phyloP scores from a whole-genome alignment of 208 protist species.

The Trichomonas gallinae region DNA sequence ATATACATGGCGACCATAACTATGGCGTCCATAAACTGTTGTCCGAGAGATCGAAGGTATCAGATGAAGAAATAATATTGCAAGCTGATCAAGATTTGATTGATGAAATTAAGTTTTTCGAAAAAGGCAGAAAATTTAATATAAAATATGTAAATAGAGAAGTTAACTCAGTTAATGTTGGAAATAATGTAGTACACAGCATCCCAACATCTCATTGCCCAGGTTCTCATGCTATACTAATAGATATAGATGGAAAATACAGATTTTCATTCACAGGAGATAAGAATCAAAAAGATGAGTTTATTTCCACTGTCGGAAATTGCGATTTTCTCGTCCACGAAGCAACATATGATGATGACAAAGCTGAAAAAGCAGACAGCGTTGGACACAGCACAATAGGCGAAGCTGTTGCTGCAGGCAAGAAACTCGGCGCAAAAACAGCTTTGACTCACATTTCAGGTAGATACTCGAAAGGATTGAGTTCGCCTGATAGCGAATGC shows the following conservation, averaged over 20 bases:
- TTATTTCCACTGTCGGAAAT: not conserved
- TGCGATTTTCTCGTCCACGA: not conserved
- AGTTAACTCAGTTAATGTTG: not conserved
- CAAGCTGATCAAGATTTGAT: not conserved
- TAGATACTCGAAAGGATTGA: not conserved
- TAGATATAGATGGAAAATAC: not conserved
- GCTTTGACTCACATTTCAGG: not conserved
- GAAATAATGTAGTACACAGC: not conserved
- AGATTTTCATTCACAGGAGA: not conserved
- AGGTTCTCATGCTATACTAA: not conserved
- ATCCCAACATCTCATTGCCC: not conserved
- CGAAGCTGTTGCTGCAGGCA: not conserved
- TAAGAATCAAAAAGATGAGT: not conserved
- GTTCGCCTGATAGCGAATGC: not conserved
- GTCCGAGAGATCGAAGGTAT: not conserved
- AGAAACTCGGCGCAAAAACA: not conserved
- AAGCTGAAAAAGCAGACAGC: not conserved
- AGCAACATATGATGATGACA: not conserved
- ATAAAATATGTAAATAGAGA: not conserved
- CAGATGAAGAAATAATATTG: not conserved
- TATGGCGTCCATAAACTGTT: not conserved
- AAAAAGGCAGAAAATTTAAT: not conserved
- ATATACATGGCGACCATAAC: not conserved
- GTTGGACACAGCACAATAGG: not conserved
- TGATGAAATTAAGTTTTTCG: not conserved